Conservation (phyloP, 305 asterid genomes). For the Euphrasia arctica region DNA sequence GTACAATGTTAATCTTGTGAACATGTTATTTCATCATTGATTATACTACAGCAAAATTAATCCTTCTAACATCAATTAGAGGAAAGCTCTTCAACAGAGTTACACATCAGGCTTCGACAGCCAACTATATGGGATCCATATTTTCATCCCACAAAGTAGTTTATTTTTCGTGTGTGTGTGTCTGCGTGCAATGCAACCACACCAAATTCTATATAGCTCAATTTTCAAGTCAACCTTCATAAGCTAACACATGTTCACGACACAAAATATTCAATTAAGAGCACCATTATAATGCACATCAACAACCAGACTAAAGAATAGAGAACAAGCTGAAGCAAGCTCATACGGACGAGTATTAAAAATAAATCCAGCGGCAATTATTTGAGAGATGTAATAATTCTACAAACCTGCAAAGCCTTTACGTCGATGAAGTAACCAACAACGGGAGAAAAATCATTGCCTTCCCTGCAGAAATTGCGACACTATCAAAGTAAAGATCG, state of each 20-base stretch:
- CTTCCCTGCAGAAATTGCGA: slow-evolving; percentile 51
- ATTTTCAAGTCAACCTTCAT: slow-evolving; percentile 1
- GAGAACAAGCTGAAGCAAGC: neutral
- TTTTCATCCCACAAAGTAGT: slow-evolving; percentile 1
- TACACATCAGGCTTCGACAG: neutral
- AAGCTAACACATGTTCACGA: slow-evolving; percentile 6
- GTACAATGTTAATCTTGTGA: slow-evolving; percentile 6
- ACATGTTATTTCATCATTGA: slow-evolving; percentile 16
- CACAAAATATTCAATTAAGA: neutral
- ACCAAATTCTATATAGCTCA: neutral
- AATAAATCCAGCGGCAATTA: neutral
- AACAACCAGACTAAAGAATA: slow-evolving; percentile 9
- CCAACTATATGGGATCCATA: slow-evolving; percentile 4
- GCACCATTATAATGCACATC: neutral
- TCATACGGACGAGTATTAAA: slow-evolving; percentile 7
- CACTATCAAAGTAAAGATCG: neutral
- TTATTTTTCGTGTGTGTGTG: neutral
- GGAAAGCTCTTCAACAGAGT: neutral
- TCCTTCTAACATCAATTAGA: slow-evolving; percentile 8
- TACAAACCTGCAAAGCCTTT: slow-evolving; percentile 61
- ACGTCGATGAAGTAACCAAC: slow-evolving; percentile 65
- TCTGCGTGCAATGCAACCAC: neutral
- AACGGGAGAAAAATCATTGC: slow-evolving; percentile 70
- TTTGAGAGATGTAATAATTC: slow-evolving; percentile 19
- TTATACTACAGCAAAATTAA: neutral